Base-by-base conservation (phyloP, 331 rosid species). In the Cydonia oblonga region DNA sequence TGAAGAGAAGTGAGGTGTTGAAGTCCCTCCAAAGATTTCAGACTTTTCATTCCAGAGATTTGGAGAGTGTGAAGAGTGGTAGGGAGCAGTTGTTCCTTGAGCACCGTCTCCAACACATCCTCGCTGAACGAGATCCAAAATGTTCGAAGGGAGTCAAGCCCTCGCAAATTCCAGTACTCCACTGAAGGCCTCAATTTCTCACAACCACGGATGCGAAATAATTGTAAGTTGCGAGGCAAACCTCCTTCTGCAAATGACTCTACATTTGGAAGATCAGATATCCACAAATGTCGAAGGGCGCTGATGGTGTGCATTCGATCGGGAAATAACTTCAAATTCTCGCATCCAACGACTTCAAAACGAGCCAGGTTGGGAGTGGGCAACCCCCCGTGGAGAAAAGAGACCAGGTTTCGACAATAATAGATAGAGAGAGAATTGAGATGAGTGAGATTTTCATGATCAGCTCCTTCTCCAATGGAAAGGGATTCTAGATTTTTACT, bases 31-130 rank as follows among this genome's bases (percentile, higher is more conserved):
- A 53, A 59, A 9, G 54, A 38, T 9, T 24, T 15, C 16, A 53
- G 58, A 16, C n/a, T 53, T 5, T 5, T 5, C 10, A 74, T 38
- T 1, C 0, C 0, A 1, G 0, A 0, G 13, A 74, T 15, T 0
- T 6, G 0, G 10, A 74, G 65, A 8, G 2, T 5, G 18, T 9
- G 28, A 22, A 64, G 42, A 23, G 51, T 14, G 25, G 71, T 61
- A 5, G 69, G 76, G 64, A 72, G 69, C 28, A 72, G 40, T 35
- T 75, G 60, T 13, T 73, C 78, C 42, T 52, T 51, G 29, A 28
- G 29, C 29, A 28, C 29, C 29, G 29, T 28, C 29, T 28, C 29
- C 29, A 28, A 28, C 29, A 53, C 7, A 23, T 16, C 2, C 4
- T 11, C 20, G 5, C 76, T 42, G 8, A 5, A 1, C 14, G 0